phyloP scores from a whole-genome alignment of 2,329 filamentous ascomycete species.

The Penicillium corylophilum region DNA sequence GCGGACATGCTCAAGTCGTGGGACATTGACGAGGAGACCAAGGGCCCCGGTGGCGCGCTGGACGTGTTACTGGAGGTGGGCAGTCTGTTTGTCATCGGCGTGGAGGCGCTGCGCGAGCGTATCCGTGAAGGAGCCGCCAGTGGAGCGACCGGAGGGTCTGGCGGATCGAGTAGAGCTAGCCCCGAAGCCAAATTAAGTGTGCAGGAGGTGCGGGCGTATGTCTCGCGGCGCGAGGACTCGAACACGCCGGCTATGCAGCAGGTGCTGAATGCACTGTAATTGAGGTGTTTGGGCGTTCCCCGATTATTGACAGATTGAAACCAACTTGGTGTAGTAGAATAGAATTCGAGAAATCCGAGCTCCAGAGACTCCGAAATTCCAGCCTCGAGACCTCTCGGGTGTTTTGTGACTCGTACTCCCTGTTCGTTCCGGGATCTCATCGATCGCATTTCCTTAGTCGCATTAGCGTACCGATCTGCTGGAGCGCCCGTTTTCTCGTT shows the following conservation, averaged over 20 bases:
- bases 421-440: background rate
- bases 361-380: too few species aligned
- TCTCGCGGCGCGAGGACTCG: conserved; percentile 80
- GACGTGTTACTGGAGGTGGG: conserved; percentile 92
- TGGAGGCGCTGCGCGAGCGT: conserved; percentile 72
- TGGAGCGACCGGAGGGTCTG: conserved; percentile 44
- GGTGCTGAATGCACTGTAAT: conserved; percentile 66
- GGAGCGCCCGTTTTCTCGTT: background rate
- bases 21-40: conserved; percentile 66
- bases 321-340: background rate
- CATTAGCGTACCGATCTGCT: background rate
- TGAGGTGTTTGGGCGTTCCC: background rate
- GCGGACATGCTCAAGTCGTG: conserved; percentile 80
- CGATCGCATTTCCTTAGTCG: background rate
- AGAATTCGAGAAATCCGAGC: background rate
- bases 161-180: conserved; percentile 37
- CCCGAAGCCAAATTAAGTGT: conserved; percentile 51
- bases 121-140: conserved; percentile 58
- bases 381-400: too few species aligned
- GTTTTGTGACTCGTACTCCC: background rate
- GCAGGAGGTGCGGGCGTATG: conserved; percentile 71
- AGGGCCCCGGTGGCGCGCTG: conserved; percentile 56
- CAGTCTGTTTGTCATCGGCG: conserved; percentile 90
- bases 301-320: background rate
- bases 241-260: conserved; percentile 78